Conservation (phyloP, 1,284 basidiomycete species). For the Boletus sp. region DNA sequence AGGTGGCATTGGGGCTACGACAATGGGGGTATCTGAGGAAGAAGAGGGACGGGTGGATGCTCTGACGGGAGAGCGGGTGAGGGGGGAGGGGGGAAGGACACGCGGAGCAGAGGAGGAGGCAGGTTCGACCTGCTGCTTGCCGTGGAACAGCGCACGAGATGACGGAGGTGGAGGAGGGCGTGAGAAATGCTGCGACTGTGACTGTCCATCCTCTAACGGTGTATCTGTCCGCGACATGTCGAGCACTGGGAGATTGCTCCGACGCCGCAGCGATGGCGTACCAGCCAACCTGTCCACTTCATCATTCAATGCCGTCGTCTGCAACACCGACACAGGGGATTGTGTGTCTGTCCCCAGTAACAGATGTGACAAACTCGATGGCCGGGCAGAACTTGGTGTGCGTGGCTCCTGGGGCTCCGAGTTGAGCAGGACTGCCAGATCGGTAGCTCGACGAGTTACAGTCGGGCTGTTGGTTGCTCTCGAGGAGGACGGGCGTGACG, state of each 20-base stretch:
- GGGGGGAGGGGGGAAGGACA: constrained; percentile 27
- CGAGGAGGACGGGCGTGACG: constrained; percentile 34
- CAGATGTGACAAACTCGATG: constrained; percentile 49
- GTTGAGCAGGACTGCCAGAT: constrained; percentile 68
- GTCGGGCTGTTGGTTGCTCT: constrained; percentile 42
- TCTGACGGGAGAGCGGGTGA: constrained; percentile 29
- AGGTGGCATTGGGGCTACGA: constrained; percentile 25
- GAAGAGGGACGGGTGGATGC: constrained; percentile 29
- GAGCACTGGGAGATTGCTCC: constrained; percentile 31
- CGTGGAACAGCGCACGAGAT: constrained; percentile 31
- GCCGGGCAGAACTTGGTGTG: constrained; percentile 39
- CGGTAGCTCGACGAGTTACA: constrained; percentile 58
- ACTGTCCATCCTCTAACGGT: constrained; percentile 20
- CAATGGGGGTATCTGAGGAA: constrained; percentile 18
- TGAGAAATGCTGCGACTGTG: constrained; percentile 25
- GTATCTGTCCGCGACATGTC: constrained; percentile 31
- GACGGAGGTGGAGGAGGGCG: constrained; percentile 24
- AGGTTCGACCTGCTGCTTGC: constrained; percentile 24
- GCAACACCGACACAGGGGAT: constrained; percentile 13
- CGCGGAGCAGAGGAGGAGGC: constrained; percentile 22
- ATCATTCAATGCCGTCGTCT: constrained; percentile 10
- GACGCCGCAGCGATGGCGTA: constrained; percentile 39
- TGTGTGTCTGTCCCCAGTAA: constrained; percentile 37
- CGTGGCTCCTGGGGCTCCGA: constrained; percentile 45
- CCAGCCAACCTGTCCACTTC: constrained; percentile 40